A percentile compares a stretch with the other conserved stretches of the same genome.
Evolutionary conservation across 139 green algal genomes (phyloP).

Genomic region (Tetraselmis striata): DNA sequence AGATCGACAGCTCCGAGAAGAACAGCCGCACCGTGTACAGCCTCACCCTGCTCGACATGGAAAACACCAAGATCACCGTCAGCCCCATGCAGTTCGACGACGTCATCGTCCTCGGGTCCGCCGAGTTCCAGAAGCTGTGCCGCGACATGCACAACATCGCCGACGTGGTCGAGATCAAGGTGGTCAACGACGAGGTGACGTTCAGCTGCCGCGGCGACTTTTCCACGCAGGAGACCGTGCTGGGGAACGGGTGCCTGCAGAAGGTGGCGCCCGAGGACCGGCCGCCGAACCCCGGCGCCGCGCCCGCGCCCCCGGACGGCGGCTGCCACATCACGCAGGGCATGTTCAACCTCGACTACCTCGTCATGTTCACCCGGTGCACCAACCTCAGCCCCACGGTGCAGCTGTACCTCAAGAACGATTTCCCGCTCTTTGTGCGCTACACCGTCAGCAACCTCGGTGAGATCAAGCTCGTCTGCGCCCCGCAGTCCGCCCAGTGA

Average conservation of each 20-base stretch:
- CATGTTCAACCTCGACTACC: constrained; percentile 17
- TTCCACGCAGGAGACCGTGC: constrained; percentile 13
- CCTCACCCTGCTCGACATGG: constrained; percentile 15
- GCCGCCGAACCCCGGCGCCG: too few relatives aligned
- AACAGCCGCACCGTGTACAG: constrained; percentile 8
- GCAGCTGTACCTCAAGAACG: constrained; percentile 24
- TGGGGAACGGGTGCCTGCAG: too few relatives aligned
- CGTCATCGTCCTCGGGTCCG: constrained; percentile 6
- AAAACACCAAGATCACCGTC: constrained; percentile 6
- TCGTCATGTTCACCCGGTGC: constrained; percentile 20
- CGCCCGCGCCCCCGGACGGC: too few relatives aligned
- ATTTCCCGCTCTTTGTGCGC: constrained; percentile 11
- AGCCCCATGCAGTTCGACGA: constrained; percentile 1
- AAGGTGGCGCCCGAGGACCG: too few relatives aligned
- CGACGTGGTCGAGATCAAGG: constrained; percentile 16
- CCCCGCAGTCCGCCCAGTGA: constrained; percentile 1
- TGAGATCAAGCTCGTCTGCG: constrained; percentile 20
- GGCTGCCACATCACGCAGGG: constrained; percentile 22
- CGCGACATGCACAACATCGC: constrained; percentile 21
- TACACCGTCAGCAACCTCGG: constrained; percentile 14
- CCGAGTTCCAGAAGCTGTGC: constrained; percentile 27
- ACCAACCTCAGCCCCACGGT: constrained; percentile 21
- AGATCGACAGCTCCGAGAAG: constrained; percentile 16
- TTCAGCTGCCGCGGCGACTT: constrained; percentile 20
- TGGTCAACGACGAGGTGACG: constrained; percentile 5